Evolutionary conservation across 257 asterid species (phyloP).

Genomic region (Catharanthus roseus): DNA sequence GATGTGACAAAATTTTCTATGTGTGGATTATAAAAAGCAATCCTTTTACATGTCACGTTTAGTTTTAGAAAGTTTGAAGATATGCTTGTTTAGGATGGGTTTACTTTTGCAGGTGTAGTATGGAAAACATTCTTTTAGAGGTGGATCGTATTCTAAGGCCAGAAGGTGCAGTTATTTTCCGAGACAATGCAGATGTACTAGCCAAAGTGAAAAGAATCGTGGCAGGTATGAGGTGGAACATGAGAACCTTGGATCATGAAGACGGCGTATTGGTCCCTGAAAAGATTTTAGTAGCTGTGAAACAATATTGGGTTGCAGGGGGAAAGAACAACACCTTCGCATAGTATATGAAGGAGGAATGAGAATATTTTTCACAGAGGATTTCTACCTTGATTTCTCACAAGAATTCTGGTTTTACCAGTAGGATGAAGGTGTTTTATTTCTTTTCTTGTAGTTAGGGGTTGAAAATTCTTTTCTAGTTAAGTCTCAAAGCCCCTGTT

Average conservation of each 20-base stretch:
- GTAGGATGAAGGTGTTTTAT: neutral
- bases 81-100: neutral
- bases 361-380: neutral
- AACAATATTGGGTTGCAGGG: slow-evolving; percentile 33
- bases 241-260: slow-evolving; percentile 36
- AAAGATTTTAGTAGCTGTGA: slow-evolving; percentile 35
- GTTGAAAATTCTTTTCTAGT: too few relatives aligned
- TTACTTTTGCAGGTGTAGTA: slow-evolving; percentile 26
- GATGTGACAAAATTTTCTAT: neutral
- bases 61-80: neutral
- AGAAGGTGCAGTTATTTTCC: slow-evolving; percentile 42
- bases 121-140: slow-evolving; percentile 36
- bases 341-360: slow-evolving; percentile 3
- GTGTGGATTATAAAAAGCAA: neutral
- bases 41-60: neutral
- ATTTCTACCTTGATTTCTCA: neutral
- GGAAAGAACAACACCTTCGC: slow-evolving; percentile 20
- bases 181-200: slow-evolving; percentile 32
- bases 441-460: neutral
- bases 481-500: too few relatives aligned
- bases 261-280: slow-evolving; percentile 35
- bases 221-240: slow-evolving; percentile 41
- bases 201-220: slow-evolving; percentile 27
- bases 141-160: slow-evolving; percentile 42
- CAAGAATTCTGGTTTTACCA: neutral